Conservation (phyloP, 768 basidiomycete genomes). For the Lentinula sp. region DNA sequence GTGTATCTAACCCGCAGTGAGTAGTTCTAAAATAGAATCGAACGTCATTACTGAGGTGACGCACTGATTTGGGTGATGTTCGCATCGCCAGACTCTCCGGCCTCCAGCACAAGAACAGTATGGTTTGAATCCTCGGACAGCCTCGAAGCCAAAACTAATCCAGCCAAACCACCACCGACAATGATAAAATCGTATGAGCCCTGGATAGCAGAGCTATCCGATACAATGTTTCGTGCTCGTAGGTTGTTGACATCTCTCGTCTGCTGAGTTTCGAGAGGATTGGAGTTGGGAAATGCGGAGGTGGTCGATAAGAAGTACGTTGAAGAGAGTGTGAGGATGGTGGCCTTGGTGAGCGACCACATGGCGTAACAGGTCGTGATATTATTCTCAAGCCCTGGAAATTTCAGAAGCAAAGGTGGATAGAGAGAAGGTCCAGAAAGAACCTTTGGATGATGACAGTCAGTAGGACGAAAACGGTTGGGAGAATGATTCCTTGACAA, state of each 20-base stretch:
- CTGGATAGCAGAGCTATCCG: not conserved
- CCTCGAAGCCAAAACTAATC: not conserved
- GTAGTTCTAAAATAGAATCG: not conserved
- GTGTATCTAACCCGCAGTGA: conserved; percentile 31
- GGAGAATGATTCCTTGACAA: not conserved
- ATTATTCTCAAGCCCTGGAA: not conserved
- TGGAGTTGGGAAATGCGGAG: not conserved
- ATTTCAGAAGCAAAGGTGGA: not conserved
- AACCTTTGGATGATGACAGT: not conserved
- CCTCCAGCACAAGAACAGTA: conserved; percentile 1
- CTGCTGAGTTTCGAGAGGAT: not conserved
- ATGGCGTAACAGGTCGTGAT: conserved; percentile 1
- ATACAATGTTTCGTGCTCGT: not conserved
- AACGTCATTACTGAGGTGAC: not conserved
- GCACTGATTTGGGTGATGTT: conserved; percentile 1
- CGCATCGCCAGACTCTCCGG: conserved; percentile 2
- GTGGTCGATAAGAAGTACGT: not conserved
- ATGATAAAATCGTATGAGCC: conserved; percentile 5
- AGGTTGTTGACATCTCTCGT: not conserved
- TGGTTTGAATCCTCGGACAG: conserved; percentile 1
- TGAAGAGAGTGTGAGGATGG: conserved; percentile 4
- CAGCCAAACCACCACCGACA: conserved; percentile 2
- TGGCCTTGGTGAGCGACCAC: conserved; percentile 1
- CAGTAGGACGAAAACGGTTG: not conserved
- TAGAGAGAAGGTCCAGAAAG: not conserved